Evolutionary conservation across 2,329 filamentous ascomycete species (phyloP), one percentile per base, ranked within the genome.

Genomic region (Penicillium italicum): DNA sequence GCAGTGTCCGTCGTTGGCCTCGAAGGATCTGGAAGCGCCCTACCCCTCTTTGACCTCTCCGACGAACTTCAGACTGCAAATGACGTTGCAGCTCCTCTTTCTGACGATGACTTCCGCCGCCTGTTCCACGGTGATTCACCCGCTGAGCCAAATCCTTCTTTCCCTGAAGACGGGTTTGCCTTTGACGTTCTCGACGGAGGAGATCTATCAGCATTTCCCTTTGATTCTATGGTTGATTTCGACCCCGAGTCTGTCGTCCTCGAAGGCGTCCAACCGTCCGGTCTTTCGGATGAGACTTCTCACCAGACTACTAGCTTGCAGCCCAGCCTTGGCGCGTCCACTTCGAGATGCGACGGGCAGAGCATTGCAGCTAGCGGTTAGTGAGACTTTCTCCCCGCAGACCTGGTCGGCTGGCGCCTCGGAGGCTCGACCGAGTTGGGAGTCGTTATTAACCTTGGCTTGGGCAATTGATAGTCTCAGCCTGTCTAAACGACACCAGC

Each of bases 1-100:
- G 94, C 94, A 89, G 94, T 99, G 94, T 97, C 94, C 85, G 87
- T 93, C 89, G 88, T 84, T 79, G 81, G 83, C 66, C 66, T 76
- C 73, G 75, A 75, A 68, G 71, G 68, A 70, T 69, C 82, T 77
- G 79, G 77, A 75, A 75, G 78, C 56, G 66, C 70, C 48, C 69
- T 76, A 59, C 68, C 74, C 31, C 69, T 74, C 65, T 75, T 74
- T 63, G 70, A 75, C 67, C 68, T 72, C 65, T 66, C 63, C 57
- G 57, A 73, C 69, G 69, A 73, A 68, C 56, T 70, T 76, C 70
- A 79, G 81, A 66, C 81, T 82, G 70, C 79, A 84, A 72, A 81
- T 79, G 72, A 81, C 80, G 72, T 80, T 85, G 73, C 77, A 85
- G 74, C 82, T 81, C 77, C 84, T 84, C 78, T 86, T 82, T 80